Base-by-base conservation (phyloP, 1,284 basidiomycete species). In the Phellinidium pouzarii region DNA sequence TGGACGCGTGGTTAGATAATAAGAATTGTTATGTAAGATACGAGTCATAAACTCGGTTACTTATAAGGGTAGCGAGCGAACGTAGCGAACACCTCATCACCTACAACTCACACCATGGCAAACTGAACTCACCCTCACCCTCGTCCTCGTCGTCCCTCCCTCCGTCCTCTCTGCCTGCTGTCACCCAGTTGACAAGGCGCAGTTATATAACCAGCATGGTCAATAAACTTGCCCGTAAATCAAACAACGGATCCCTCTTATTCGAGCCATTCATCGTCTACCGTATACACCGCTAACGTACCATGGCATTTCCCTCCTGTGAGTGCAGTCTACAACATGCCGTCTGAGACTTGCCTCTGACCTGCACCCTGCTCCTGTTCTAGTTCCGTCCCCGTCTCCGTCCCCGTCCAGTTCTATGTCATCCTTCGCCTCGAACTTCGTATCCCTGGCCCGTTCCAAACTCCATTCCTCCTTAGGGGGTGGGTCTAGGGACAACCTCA, bases 181-280 rank as follows among this genome's bases (percentile, higher is more conserved):
- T 68, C 64, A 54, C 58, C 63, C 58, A 50, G 60, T 64, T 66
- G 68, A 65, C 65, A 68, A 64, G 71, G 71, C 70, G 65, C 61
- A 12, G 62, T 63, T 58, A 61, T 61, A 66, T 45, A 70, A 66
- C 74, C 74, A 86, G 75, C 75, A 88, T 88, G 85, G 83, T 87
- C 74, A 82, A 86, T 74, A 85, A 81, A 80, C 78, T 80, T 66
- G 73, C 79, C 66, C 84, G 82, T 63, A 82, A 75, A 71, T 82
- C 82, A 66, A 84, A 80, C 76, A 82, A 86, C 84, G 85, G 86
- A 74, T 82, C 84, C 68, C 77, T 87, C 59, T 79, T 88, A 65
- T 89, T 89, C 68, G 86, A 87, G 74, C 86, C 86, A 58, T 81
- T 84, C 71, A 82, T 87, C 69, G 86, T 88, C 67, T 80, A 87